Percentiles rank a stretch among this genome's conserved stretches.
Conservation (phyloP, 2,329 filamentous ascomycete species). For the Fusarium nodosum region DNA sequence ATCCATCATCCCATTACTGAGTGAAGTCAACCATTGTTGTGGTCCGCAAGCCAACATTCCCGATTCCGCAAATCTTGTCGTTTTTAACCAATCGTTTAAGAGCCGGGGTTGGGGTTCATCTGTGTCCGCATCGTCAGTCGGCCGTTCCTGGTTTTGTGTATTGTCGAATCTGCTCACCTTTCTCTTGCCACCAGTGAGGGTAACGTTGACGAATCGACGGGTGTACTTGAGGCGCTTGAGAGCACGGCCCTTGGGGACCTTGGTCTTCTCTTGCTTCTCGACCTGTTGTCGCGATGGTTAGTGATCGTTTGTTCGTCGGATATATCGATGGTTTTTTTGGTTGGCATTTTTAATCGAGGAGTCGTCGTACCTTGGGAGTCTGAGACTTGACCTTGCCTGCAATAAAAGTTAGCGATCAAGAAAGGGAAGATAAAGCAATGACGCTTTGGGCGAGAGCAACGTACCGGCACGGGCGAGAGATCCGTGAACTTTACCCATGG, state of each 20-base stretch:
- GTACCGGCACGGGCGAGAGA: constrained; percentile 86
- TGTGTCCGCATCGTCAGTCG: constrained; percentile 59
- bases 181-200: constrained; percentile 96
- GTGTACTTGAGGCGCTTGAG: constrained; percentile 98
- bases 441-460: constrained; percentile 40
- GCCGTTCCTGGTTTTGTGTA: not conserved
- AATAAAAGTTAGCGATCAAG: constrained; percentile 66
- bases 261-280: constrained; percentile 94
- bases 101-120: constrained; percentile 90
- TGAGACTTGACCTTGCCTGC: constrained; percentile 98
- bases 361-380: constrained; percentile 82
- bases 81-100: constrained; percentile 62
- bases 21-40: constrained; percentile 51
- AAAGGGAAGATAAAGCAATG: constrained; percentile 15
- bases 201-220: constrained; percentile 98
- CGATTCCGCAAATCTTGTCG: constrained; percentile 48
- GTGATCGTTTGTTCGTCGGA: constrained; percentile 49
- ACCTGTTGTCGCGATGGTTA: constrained; percentile 67
- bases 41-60: constrained; percentile 51
- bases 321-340: constrained; percentile 30
- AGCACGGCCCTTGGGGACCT: constrained; percentile 96
- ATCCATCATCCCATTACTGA: constrained; percentile 55
- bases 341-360: constrained; percentile 17
- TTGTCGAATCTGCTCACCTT: constrained; percentile 73
- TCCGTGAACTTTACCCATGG: constrained; percentile 94